Conservation (phyloP, 2,329 filamentous ascomycete genomes). For the Apiospora kogelbergensis region DNA sequence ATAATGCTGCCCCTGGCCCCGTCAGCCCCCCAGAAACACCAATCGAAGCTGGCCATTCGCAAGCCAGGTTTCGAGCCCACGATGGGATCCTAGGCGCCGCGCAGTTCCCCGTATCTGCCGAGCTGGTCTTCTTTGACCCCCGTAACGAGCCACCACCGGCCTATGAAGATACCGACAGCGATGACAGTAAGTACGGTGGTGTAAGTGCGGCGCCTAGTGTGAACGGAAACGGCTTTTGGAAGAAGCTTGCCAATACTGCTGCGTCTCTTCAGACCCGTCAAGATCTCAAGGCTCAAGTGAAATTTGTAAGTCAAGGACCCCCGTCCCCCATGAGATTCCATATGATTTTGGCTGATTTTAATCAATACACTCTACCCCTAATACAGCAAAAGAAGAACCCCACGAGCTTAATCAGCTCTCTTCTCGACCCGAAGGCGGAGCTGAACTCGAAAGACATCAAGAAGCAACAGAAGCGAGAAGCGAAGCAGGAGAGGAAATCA, state of each 20-base stretch:
- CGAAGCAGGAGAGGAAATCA: constrained; percentile 17
- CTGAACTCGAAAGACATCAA: constrained; percentile 17
- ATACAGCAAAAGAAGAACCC: constrained; percentile 17
- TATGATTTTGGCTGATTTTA: background rate
- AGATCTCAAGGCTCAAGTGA: background rate
- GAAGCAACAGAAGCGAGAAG: constrained; percentile 16
- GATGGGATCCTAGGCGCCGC: background rate
- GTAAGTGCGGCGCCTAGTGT: background rate
- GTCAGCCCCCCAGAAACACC: background rate
- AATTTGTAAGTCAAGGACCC: background rate
- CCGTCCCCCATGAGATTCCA: background rate
- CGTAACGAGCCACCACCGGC: background rate
- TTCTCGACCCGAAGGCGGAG: constrained; percentile 19
- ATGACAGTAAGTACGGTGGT: background rate
- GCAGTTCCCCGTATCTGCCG: background rate
- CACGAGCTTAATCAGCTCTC: constrained; percentile 14
- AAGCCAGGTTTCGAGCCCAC: background rate
- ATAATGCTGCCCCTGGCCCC: background rate
- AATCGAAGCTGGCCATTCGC: no score
- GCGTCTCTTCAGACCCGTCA: background rate
- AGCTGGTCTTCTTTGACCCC: constrained; percentile 2
- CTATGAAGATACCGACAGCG: background rate
- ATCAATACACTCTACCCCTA: no score
- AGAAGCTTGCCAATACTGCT: background rate
- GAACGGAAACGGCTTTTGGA: background rate